phyloP scores from a whole-genome alignment of 1,284 basidiomycete genomes.

The Naganishia cerealis region DNA sequence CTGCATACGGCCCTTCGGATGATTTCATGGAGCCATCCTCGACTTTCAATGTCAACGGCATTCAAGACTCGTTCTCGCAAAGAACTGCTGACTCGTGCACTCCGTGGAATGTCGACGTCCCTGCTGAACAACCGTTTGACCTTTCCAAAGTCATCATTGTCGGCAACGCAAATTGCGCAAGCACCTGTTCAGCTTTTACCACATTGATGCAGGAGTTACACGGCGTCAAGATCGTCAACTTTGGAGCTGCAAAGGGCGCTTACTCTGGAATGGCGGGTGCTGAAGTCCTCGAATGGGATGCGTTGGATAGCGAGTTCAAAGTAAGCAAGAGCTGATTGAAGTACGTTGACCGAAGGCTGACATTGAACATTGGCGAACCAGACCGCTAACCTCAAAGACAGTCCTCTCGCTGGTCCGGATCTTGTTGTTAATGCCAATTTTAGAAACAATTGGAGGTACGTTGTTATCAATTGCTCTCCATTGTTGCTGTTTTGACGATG shows the following conservation, averaged over 20 bases:
- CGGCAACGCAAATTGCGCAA: slow-evolving; percentile 62
- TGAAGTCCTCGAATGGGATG: slow-evolving; percentile 65
- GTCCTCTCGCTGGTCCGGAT: slow-evolving; percentile 64
- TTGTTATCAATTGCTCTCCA: too few species aligned
- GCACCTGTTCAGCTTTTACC: slow-evolving; percentile 66
- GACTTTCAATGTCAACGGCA: slow-evolving; percentile 21
- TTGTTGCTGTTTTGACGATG: background rate
- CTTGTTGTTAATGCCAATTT: slow-evolving; percentile 61
- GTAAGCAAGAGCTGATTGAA: background rate
- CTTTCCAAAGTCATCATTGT: slow-evolving; percentile 39
- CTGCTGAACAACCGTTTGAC: slow-evolving; percentile 18
- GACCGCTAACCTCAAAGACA: slow-evolving; percentile 62
- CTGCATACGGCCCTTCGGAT: slow-evolving; percentile 21
- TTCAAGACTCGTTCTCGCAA: slow-evolving; percentile 19
- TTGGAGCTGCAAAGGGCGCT: slow-evolving; percentile 58
- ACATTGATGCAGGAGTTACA: slow-evolving; percentile 65
- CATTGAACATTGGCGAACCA: background rate
- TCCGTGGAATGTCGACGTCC: slow-evolving; percentile 25
- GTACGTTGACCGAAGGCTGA: background rate
- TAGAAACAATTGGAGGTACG: slow-evolving; percentile 57
- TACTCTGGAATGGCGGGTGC: slow-evolving; percentile 64
- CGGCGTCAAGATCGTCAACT: slow-evolving; percentile 61
- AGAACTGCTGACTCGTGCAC: slow-evolving; percentile 30
- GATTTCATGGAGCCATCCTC: slow-evolving; percentile 19
- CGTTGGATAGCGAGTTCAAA: slow-evolving; percentile 65